Conservation (phyloP, 306 rosid species). For the Citrullus mucosospermus region DNA sequence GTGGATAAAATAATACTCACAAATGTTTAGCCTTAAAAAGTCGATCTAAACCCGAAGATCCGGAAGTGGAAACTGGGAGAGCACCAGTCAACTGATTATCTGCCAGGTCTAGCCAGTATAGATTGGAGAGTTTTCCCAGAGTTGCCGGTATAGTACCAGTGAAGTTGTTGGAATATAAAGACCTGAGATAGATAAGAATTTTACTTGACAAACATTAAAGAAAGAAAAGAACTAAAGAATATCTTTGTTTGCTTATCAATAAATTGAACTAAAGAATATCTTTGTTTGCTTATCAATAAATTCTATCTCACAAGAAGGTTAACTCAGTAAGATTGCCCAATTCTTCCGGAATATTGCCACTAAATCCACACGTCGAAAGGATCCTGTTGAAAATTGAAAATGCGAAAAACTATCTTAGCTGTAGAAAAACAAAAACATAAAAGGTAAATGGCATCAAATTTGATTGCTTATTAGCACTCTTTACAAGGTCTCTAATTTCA, state of each 20-base stretch:
- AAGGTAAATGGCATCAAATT: neutral
- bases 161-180: constrained; percentile 66
- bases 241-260: neutral
- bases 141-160: constrained; percentile 75
- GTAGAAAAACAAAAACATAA: neutral
- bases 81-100: constrained; percentile 62
- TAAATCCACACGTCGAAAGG: constrained; percentile 81
- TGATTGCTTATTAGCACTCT: constrained; percentile 22
- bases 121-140: constrained; percentile 76
- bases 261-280: neutral
- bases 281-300: constrained; percentile 1
- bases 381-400: constrained; percentile 33
- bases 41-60: constrained; percentile 57
- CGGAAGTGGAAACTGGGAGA: constrained; percentile 54
- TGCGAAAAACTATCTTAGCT: neutral
- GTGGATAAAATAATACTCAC: constrained; percentile 31
- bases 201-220: neutral
- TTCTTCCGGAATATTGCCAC: constrained; percentile 64
- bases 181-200: constrained; percentile 35
- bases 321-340: constrained; percentile 65
- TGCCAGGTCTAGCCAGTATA: constrained; percentile 82
- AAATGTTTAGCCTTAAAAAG: constrained; percentile 72
- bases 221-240: neutral
- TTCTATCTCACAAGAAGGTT: constrained; percentile 61
- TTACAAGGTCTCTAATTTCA: constrained; percentile 52